Evolutionary conservation across 192 early-diverging fungal species (phyloP), one percentile per base, ranked within the genome.

Genomic region (Chytriomyces confervae): DNA sequence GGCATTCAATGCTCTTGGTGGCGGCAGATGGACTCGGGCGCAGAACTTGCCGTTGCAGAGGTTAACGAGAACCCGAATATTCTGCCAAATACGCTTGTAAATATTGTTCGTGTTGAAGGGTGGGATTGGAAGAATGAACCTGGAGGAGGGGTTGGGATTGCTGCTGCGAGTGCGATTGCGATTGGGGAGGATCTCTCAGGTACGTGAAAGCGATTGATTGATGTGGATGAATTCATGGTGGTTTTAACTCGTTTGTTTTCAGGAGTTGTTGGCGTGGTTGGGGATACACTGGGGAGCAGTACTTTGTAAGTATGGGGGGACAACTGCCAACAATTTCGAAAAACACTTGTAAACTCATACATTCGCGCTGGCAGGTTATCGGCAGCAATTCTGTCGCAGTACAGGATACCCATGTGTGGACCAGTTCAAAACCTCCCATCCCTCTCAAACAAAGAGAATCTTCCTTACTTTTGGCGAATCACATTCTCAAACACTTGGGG

Each of bases 41-140:
- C 50, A 1, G 23, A n/a, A 7, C 27, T 45, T n/a, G 50, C 69
- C 6, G 69, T 51, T 16, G 7, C 7, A 13, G 51, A 16, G 4
- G 53, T 70, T n/a, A 70, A 70, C 69, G 23, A n/a, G 11, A 20
- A 45, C 9, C 18, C 69, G 7, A 50, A 70, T 57, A 57, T 70
- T 57, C 27, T 70, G 51, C 69, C 69, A 3, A 11, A 70, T 16
- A 70, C 46, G 4, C 16, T 18, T 23, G 69, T 70, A 7, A 70
- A 70, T 51, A 51, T 70, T 27, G 29, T 44, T 20, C 48, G 69
- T 16, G 36, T 70, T 23, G 20, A 70, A 47, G 20, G 43, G 20
- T 68, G 66, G 66, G 66, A 68, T 46, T n/a, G 47, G 23, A 8
- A 46, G 23, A 46, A 16, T 46, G 43, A 16, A 43, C 23, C 46